phyloP scores from a whole-genome alignment of 2,329 filamentous ascomycete species.

The Cytospora chrysosperma region DNA sequence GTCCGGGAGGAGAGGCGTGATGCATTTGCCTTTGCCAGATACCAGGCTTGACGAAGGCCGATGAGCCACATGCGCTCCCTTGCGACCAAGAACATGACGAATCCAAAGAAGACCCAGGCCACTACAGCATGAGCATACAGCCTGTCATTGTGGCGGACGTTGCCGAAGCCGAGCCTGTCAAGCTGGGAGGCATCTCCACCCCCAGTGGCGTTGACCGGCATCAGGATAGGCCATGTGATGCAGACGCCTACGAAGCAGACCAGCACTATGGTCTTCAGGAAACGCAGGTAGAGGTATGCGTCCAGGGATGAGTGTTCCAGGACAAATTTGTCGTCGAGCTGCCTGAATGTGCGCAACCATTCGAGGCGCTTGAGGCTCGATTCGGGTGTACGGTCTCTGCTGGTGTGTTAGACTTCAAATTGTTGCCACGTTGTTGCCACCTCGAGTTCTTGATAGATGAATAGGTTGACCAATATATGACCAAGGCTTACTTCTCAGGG shows the following conservation, averaged over 20 bases:
- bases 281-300: conserved; percentile 86
- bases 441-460: too few species aligned
- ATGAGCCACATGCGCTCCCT: conserved; percentile 92
- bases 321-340: conserved; percentile 24
- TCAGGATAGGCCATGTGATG: conserved; percentile 84
- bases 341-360: conserved; percentile 22
- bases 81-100: conserved; percentile 85
- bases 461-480: too few species aligned
- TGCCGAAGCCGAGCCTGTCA: conserved; percentile 56
- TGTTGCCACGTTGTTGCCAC: too few species aligned
- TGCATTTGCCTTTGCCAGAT: conserved; percentile 79
- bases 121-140: conserved; percentile 81
- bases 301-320: conserved; percentile 92
- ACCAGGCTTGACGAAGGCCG: conserved; percentile 89
- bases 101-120: conserved; percentile 81
- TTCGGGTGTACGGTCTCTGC: conserved; percentile 22
- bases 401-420: not conserved
- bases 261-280: conserved; percentile 71
- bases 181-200: conserved; percentile 65
- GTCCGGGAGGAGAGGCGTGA: conserved; percentile 86
- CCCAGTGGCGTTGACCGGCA: conserved; percentile 81
- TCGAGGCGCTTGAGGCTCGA: conserved; percentile 24
- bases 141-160: conserved; percentile 57
- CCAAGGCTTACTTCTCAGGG: conserved; percentile 24
- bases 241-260: conserved; percentile 77